Evolutionary conservation across 768 basidiomycete genomes (phyloP).

Genomic region (Tricholoma terreum): DNA sequence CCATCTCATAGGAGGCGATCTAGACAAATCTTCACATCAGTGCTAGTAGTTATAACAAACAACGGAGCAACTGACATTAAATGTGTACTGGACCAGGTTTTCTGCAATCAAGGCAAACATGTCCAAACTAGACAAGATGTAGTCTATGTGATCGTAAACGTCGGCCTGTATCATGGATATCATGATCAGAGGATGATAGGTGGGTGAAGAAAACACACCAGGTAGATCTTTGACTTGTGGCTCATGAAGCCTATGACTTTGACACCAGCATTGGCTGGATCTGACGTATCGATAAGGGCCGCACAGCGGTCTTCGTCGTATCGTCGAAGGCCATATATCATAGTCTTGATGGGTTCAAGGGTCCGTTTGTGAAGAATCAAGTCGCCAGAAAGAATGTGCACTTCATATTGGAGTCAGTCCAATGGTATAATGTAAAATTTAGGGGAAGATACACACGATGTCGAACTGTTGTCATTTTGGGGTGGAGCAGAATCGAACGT

Average conservation of each 20-base stretch:
- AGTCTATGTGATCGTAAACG: constrained; percentile 75
- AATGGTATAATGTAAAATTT: background rate
- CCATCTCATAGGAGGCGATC: constrained; percentile 76
- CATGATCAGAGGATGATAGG: background rate
- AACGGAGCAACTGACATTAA: constrained; percentile 51
- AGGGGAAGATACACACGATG: constrained; percentile 40
- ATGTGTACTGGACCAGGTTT: constrained; percentile 70
- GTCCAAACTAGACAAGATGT: constrained; percentile 64
- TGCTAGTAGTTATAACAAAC: background rate
- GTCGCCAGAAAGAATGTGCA: constrained; percentile 76
- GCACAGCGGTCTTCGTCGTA: constrained; percentile 69
- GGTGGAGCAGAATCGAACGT: constrained; percentile 53
- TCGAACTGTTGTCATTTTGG: constrained; percentile 59
- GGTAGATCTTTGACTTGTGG: constrained; percentile 65
- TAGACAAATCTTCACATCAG: constrained; percentile 20
- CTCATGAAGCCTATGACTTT: constrained; percentile 62
- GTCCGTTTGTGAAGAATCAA: constrained; percentile 72
- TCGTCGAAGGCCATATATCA: constrained; percentile 64
- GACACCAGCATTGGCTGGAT: constrained; percentile 31
- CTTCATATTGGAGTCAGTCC: constrained; percentile 30
- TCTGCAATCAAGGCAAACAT: constrained; percentile 71
- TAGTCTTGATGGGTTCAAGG: constrained; percentile 64
- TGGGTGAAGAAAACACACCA: constrained; percentile 35
- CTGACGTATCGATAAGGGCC: constrained; percentile 49
- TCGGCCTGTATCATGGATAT: constrained; percentile 48